Evolutionary conservation across 306 rosid genomes (phyloP).

Genomic region (Sindora glabra): DNA sequence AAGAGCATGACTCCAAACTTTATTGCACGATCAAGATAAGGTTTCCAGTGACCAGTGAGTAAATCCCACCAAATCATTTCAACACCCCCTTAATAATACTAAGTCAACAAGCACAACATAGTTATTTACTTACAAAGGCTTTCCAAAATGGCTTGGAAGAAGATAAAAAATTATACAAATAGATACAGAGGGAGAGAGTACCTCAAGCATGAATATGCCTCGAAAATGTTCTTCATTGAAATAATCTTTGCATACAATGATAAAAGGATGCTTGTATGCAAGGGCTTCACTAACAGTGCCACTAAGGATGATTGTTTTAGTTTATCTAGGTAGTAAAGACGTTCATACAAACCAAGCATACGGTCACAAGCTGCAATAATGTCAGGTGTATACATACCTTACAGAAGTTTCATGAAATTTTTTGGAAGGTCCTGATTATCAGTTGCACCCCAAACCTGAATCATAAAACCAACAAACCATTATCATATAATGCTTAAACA

Average conservation of each 20-base stretch:
- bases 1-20: constrained; percentile 92
- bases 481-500: neutral
- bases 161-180: neutral
- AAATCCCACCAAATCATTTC: constrained; percentile 98
- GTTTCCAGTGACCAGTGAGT: constrained; percentile 97
- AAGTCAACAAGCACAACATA: neutral
- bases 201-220: constrained; percentile 99
- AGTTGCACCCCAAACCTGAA: constrained; percentile 98
- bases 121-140: constrained; percentile 15
- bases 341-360: constrained; percentile 76
- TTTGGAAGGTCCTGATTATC: constrained; percentile 67
- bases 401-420: constrained; percentile 67
- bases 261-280: constrained; percentile 88
- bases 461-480: constrained; percentile 16
- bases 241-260: constrained; percentile 93
- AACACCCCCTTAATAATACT: constrained; percentile 85
- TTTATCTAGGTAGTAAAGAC: neutral
- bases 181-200: constrained; percentile 8
- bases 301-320: constrained; percentile 14
- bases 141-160: neutral
- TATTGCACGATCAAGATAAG: constrained; percentile 92
- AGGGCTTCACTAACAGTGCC: constrained; percentile 95
- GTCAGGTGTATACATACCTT: constrained; percentile 88
- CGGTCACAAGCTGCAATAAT: constrained; percentile 90
- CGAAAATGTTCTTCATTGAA: constrained; percentile 94